phyloP scores from a whole-genome alignment of 1,284 basidiomycete genomes.

The Inonotus hispidus region DNA sequence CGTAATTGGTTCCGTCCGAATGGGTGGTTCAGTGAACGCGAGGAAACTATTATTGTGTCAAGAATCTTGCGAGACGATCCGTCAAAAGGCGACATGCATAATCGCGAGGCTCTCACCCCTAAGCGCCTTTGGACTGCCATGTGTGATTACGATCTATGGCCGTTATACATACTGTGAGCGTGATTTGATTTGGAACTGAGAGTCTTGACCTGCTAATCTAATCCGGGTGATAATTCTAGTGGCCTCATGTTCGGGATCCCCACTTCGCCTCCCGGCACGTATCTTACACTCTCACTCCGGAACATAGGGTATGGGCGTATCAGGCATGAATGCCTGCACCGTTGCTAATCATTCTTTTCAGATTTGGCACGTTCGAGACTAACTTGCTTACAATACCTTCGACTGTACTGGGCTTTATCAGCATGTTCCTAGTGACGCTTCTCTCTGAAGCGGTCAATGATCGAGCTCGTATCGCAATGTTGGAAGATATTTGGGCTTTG shows the following conservation, averaged over 20 bases:
- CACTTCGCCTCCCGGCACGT: conserved; percentile 42
- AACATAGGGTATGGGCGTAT: conserved; percentile 40
- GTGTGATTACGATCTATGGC: conserved; percentile 67
- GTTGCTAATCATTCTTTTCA: conserved; percentile 20
- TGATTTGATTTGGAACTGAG: not conserved
- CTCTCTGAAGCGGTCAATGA: conserved; percentile 44
- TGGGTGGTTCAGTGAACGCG: conserved; percentile 62
- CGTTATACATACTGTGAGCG: conserved; percentile 51
- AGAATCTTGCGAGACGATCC: conserved; percentile 70
- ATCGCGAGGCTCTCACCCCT: conserved; percentile 60
- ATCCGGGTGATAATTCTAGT: conserved; percentile 21
- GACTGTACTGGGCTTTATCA: conserved; percentile 37
- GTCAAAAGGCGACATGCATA: conserved; percentile 70
- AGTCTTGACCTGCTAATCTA: not conserved
- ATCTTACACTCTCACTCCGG: conserved; percentile 58
- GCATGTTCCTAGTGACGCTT: conserved; percentile 39
- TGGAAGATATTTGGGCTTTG: conserved; percentile 45
- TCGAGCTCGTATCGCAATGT: conserved; percentile 41
- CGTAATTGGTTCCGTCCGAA: conserved; percentile 61
- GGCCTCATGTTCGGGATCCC: conserved; percentile 46
- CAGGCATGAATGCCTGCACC: not conserved
- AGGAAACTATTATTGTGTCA: conserved; percentile 51
- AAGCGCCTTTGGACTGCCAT: conserved; percentile 51
- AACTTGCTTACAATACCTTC: conserved; percentile 60
- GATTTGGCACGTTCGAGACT: conserved; percentile 54